phyloP scores from a whole-genome alignment of 2,329 filamentous ascomycete species.

The Coniochaeta pulveracea region DNA sequence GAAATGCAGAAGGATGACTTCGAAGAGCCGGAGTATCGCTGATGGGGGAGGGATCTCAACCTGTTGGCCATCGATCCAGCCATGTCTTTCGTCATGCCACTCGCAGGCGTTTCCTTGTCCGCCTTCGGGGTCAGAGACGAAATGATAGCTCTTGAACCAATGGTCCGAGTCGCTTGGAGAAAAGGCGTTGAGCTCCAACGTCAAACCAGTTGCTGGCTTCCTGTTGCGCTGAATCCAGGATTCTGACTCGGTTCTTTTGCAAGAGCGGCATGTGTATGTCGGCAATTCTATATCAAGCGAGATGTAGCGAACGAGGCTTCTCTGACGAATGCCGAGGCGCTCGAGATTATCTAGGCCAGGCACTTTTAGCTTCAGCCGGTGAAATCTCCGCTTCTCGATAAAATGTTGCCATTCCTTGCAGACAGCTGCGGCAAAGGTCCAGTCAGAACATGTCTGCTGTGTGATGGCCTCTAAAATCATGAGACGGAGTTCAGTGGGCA shows the following conservation, averaged over 20 bases:
- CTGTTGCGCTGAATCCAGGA: conserved; percentile 19
- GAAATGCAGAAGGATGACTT: conserved; percentile 5
- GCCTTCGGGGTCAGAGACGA: conserved; percentile 12
- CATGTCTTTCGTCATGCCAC: conserved; percentile 17
- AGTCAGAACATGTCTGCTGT: conserved; percentile 10
- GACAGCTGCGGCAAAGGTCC: conserved; percentile 20
- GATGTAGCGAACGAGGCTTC: conserved; percentile 17
- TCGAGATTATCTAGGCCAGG: conserved; percentile 15
- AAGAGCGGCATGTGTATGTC: conserved; percentile 14
- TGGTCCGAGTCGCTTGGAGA: conserved; percentile 23
- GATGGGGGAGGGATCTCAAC: conserved; percentile 11
- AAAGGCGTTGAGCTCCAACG: conserved; percentile 20
- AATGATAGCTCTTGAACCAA: conserved; percentile 19
- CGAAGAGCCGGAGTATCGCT: conserved; percentile 17
- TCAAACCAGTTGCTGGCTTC: conserved; percentile 14
- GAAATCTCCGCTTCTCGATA: conserved; percentile 18
- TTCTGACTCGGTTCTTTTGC: no score
- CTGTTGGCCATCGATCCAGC: conserved; percentile 18
- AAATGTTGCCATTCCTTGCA: conserved; percentile 22
- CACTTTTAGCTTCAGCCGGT: conserved; percentile 13
- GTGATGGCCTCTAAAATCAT: conserved; percentile 1
- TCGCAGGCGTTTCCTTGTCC: conserved; percentile 6
- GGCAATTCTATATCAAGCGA: conserved; percentile 18
- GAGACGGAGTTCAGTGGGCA: neutral
- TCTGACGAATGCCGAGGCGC: conserved; percentile 9